phyloP scores from a whole-genome alignment of 148 eudicot genomes.

The Chenopodium formosanum region DNA sequence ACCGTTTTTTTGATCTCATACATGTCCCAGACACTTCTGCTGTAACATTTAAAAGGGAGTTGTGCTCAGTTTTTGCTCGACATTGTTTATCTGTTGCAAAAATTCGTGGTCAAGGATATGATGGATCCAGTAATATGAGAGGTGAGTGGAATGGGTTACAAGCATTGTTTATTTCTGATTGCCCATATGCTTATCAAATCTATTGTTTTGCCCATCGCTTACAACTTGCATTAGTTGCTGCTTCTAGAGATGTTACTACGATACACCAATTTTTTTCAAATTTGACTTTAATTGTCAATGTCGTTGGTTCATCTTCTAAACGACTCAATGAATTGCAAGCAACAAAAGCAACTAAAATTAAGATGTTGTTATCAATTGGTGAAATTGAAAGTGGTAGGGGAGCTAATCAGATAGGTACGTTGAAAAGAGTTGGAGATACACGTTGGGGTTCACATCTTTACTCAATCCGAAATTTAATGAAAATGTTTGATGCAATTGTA shows the following conservation, averaged over 20 bases:
- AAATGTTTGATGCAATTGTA: slow-evolving; percentile 8
- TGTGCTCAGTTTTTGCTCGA: not conserved
- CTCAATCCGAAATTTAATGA: not conserved
- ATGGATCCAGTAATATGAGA: no score
- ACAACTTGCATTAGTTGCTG: slow-evolving; percentile 19
- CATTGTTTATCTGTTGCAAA: slow-evolving; percentile 3
- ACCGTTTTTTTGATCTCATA: slow-evolving; percentile 3
- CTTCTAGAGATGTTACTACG: not conserved
- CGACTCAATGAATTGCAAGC: slow-evolving; percentile 10
- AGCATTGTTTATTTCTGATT: slow-evolving; percentile 7
- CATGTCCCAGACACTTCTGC: slow-evolving; percentile 16
- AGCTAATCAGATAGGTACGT: slow-evolving; percentile 16
- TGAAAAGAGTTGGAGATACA: slow-evolving; percentile 15
- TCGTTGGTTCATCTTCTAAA: slow-evolving; percentile 1
- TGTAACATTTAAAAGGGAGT: not conserved
- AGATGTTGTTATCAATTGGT: not conserved
- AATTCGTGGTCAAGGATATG: slow-evolving; percentile 1
- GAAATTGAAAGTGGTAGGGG: not conserved
- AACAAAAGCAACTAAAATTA: not conserved
- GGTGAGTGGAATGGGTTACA: not conserved
- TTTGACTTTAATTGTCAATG: slow-evolving; percentile 8
- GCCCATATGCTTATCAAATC: slow-evolving; percentile 6
- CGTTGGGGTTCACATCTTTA: slow-evolving; percentile 15
- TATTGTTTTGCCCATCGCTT: slow-evolving; percentile 15
- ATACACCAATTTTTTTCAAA: slow-evolving; percentile 21